These are phyloP conservation scores for Hemisphaericaspora xylofermentans DNA, from an alignment of 1,139 yeast species.

Conservation along the genomic window DNA sequence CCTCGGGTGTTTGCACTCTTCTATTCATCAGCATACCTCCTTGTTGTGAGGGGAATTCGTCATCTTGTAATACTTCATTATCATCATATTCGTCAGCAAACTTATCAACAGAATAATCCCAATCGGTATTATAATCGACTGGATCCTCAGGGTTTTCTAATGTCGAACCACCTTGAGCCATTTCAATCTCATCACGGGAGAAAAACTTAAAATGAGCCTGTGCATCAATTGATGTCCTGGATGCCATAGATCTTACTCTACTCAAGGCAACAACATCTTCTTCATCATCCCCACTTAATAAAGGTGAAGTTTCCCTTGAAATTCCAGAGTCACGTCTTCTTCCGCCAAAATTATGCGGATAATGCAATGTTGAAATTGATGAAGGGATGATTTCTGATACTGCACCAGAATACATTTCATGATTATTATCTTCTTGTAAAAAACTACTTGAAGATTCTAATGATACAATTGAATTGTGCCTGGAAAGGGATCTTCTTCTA, in stretches of 20 bases:
- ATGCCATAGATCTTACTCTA: conserved; percentile 30
- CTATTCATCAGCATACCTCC: conserved; percentile 1
- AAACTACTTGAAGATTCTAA: conserved; percentile 30
- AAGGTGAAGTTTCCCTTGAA: conserved; percentile 41
- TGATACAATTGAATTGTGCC: conserved; percentile 45
- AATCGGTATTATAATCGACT: conserved; percentile 65
- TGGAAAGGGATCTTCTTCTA: conserved; percentile 21
- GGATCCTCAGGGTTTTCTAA: conserved; percentile 57
- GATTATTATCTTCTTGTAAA: conserved; percentile 47
- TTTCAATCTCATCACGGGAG: conserved; percentile 76
- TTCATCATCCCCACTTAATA: conserved; percentile 26
- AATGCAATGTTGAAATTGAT: conserved; percentile 85
- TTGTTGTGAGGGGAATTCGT: neutral
- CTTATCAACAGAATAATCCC: conserved; percentile 57
- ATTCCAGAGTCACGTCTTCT: conserved; percentile 24
- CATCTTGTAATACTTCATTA: conserved; percentile 10
- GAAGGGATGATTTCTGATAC: conserved; percentile 88
- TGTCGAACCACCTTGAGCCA: conserved; percentile 87
- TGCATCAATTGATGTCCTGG: conserved; percentile 33
- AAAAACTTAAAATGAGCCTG: conserved; percentile 68
- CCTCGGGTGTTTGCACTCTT: neutral
- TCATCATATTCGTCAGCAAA: conserved; percentile 37
- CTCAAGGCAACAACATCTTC: conserved; percentile 26
- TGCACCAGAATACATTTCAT: conserved; percentile 88
- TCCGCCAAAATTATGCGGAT: conserved; percentile 51